phyloP scores from a whole-genome alignment of 2,329 filamentous ascomycete species.

The Talaromyces sp. region DNA sequence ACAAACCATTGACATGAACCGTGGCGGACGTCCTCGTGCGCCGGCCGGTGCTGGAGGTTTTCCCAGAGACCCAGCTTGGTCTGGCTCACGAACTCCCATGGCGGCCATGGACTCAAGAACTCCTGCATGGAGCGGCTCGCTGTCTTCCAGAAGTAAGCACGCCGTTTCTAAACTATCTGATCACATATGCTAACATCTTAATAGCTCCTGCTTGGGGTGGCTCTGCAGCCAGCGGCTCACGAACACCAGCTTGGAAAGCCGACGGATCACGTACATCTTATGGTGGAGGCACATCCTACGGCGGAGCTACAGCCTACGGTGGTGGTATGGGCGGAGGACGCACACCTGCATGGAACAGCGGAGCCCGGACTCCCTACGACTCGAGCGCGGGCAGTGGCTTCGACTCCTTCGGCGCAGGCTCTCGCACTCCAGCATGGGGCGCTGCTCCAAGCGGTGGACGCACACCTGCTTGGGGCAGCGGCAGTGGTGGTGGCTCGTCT shows the following conservation, averaged over 20 bases:
- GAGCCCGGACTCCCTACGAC: constrained; percentile 65
- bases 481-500: constrained; percentile 21
- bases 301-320: constrained; percentile 52
- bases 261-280: constrained; percentile 58
- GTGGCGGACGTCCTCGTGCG: constrained; percentile 41
- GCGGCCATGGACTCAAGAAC: constrained; percentile 59
- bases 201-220: constrained; percentile 39
- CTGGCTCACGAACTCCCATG: constrained; percentile 64
- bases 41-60: constrained; percentile 39
- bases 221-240: constrained; percentile 33
- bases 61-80: constrained; percentile 48
- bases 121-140: constrained; percentile 63
- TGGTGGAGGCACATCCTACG: constrained; percentile 62
- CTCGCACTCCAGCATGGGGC: constrained; percentile 70
- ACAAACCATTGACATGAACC: constrained; percentile 66
- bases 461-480: constrained; percentile 40
- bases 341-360: constrained; percentile 73
- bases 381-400: constrained; percentile 55
- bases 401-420: constrained; percentile 61
- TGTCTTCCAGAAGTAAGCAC: constrained; percentile 53
- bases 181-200: constrained; percentile 16
- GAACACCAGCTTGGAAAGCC: constrained; percentile 52
- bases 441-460: constrained; percentile 45
- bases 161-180: not conserved
- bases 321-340: constrained; percentile 62